These are phyloP conservation scores for Asterophora lycoperdoides DNA, from an alignment of 768 basidiomycete species.

Conservation along the genomic window DNA sequence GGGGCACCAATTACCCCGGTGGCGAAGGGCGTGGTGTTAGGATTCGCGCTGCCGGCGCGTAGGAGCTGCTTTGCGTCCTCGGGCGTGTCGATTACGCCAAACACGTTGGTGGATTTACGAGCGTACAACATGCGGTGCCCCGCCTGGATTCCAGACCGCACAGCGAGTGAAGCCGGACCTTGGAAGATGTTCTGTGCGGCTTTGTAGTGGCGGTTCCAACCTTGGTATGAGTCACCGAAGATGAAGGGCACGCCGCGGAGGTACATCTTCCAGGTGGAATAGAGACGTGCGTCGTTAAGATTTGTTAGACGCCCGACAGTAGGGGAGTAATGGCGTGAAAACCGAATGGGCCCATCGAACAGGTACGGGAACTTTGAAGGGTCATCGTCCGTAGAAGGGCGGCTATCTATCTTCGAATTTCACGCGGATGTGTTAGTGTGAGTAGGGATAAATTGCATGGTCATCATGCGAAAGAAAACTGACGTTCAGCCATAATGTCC, in stretches of 20 bases:
- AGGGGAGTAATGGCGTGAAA: conserved; percentile 66
- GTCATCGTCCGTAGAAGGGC: conserved; percentile 36
- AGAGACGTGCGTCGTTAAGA: conserved; percentile 56
- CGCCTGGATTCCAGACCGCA: conserved; percentile 66
- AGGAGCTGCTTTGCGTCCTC: conserved; percentile 50
- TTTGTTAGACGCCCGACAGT: conserved; percentile 63
- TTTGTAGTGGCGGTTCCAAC: conserved; percentile 64
- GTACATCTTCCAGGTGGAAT: conserved; percentile 79
- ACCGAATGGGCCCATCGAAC: conserved; percentile 73
- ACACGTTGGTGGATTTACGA: conserved; percentile 55
- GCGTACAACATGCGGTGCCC: conserved; percentile 75
- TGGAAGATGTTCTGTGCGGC: conserved; percentile 71
- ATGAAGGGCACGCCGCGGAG: conserved; percentile 54
- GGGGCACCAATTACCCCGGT: too few species aligned
- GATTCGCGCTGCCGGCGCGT: conserved; percentile 26
- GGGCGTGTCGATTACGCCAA: conserved; percentile 51
- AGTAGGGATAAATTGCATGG: too few species aligned
- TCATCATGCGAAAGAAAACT: too few species aligned
- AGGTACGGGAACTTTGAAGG: conserved; percentile 48
- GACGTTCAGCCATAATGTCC: conserved; percentile 71
- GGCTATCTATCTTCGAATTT: conserved; percentile 60
- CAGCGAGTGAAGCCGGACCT: conserved; percentile 55
- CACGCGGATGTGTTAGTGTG: too few species aligned
- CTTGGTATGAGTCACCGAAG: conserved; percentile 58
- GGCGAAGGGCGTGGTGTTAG: too few species aligned